These are phyloP conservation scores for Stagonosporopsis rhizophila DNA, from an alignment of 2,329 filamentous ascomycete genomes.

Conservation along the genomic window DNA sequence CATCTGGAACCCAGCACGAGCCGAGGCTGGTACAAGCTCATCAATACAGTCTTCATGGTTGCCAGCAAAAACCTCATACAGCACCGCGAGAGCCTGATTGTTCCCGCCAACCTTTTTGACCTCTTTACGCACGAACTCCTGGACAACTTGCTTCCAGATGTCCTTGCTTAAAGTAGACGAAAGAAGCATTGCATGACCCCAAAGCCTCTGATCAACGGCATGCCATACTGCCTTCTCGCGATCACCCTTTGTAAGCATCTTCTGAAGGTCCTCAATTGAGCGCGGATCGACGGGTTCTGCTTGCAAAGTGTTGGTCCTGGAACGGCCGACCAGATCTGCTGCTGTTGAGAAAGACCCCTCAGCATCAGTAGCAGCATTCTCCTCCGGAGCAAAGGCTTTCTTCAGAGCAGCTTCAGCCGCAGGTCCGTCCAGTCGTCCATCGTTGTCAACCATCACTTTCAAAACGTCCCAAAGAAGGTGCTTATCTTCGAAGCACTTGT, in stretches of 20 bases:
- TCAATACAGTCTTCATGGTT: conserved; percentile 95
- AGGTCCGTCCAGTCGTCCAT: conserved; percentile 78
- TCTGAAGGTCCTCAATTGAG: conserved; percentile 75
- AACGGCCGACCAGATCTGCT: conserved; percentile 47
- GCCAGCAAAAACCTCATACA: conserved; percentile 93
- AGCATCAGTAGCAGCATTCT: conserved; percentile 27
- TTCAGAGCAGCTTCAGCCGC: conserved; percentile 77
- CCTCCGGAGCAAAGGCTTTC: conserved; percentile 72
- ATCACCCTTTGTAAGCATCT: conserved; percentile 77
- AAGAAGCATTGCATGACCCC: conserved; percentile 95
- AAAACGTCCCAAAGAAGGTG: conserved; percentile 88
- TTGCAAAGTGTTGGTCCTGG: conserved; percentile 45
- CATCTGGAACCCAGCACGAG: conserved; percentile 89
- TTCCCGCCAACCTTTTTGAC: conserved; percentile 81
- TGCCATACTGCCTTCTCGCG: conserved; percentile 92
- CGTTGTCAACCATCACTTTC: conserved; percentile 81
- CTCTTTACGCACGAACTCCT: conserved; percentile 95
- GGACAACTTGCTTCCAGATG: conserved; percentile 89
- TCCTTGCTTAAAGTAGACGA: conserved; percentile 76
- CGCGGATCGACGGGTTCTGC: conserved; percentile 73
- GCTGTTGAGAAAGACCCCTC: conserved; percentile 41
- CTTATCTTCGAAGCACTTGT: conserved; percentile 79
- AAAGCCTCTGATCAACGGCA: conserved; percentile 89
- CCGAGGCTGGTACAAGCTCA: conserved; percentile 91
- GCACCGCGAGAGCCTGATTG: conserved; percentile 84